Percentiles rank a stretch among this genome's conserved stretches.
Conservation (phyloP, 129 eudicot species). For the Helianthus tuberosus region DNA sequence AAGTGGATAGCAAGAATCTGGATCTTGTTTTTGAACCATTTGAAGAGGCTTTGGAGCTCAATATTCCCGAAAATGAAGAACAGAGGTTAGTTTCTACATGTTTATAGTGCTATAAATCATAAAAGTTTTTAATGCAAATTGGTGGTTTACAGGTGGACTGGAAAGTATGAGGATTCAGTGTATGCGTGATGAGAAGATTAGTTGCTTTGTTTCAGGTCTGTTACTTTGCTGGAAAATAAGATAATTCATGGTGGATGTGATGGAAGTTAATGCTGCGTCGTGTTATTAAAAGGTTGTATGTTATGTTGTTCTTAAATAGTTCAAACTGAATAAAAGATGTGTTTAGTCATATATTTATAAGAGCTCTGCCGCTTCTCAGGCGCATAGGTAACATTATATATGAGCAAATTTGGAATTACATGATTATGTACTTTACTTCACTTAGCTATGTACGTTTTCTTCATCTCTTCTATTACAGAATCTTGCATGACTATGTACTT, state of each 20-base stretch:
- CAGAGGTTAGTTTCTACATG: constrained; percentile 50
- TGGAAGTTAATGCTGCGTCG: constrained; percentile 7
- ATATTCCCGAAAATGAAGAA: constrained; percentile 63
- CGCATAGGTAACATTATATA: too few relatives aligned
- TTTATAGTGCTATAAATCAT: neutral
- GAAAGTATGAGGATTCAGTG: constrained; percentile 82
- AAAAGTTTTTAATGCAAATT: constrained; percentile 13
- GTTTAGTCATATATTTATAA: neutral
- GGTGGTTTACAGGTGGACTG: constrained; percentile 71
- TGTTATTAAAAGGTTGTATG: neutral
- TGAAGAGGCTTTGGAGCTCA: constrained; percentile 73
- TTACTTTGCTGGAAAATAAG: constrained; percentile 13
- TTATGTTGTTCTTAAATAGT: neutral
- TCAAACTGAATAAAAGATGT: neutral
- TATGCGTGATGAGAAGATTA: constrained; percentile 40
- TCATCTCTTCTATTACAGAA: too few relatives aligned
- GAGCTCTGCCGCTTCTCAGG: too few relatives aligned
- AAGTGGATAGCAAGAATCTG: constrained; percentile 58
- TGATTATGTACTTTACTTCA: too few relatives aligned
- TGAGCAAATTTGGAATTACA: too few relatives aligned
- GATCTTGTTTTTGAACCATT: constrained; percentile 67
- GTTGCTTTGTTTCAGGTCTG: neutral
- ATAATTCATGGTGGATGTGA: constrained; percentile 19
- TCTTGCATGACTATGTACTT: too few relatives aligned
- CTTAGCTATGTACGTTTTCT: too few relatives aligned